Evolutionary conservation across 2,329 filamentous ascomycete genomes (phyloP), one percentile per base, ranked within the genome.

Genomic region (Elsinoe fawcettii): DNA sequence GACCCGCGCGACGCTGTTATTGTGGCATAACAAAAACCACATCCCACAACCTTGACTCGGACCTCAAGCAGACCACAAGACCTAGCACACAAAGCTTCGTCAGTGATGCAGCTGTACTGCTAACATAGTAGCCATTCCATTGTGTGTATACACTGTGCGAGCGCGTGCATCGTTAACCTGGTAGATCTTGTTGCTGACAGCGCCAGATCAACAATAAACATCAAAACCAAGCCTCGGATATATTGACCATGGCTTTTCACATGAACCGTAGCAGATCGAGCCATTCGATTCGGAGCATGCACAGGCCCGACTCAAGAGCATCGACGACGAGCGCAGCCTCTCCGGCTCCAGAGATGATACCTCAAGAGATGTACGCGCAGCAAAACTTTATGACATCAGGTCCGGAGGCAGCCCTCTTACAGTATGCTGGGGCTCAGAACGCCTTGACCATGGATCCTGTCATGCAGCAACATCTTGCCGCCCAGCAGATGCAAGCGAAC

Each of bases 261-360:
- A 61, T 61, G 60, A 59, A 61, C 56, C 60, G 60, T 32, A 59
- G 56, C 44, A 57, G 60, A 46, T 61, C 60, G 18, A 46, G 41
- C 27, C 56, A 61, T 49, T 51, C 56, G 14, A 44, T 55, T 14
- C 49, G 34, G 8, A 58, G 58, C 30, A 58, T 60, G 46, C 56
- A 61, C 22, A 51, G 60, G 22, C 60, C 60, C 14, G 46, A 60
- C 39, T 61, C 60, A 22, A 56, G 60, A 44, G 60, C 60, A 46
- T 61, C 60, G 25, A 61, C 60, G 3, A 57, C 58, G 14, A 60
- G 58, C 37, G 60, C 60, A 20, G 51, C 59, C 47, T 61, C 60
- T 25, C 60, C 60, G 18, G 60, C 60, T 20, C 60, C 60, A 51
- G 60, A 61, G 27, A 55, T 61, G 51, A 22, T 60, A 16, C 54